These are phyloP conservation scores for Spathaspora girioi DNA, from an alignment of 805 yeast genomes.

Conservation along the genomic window DNA sequence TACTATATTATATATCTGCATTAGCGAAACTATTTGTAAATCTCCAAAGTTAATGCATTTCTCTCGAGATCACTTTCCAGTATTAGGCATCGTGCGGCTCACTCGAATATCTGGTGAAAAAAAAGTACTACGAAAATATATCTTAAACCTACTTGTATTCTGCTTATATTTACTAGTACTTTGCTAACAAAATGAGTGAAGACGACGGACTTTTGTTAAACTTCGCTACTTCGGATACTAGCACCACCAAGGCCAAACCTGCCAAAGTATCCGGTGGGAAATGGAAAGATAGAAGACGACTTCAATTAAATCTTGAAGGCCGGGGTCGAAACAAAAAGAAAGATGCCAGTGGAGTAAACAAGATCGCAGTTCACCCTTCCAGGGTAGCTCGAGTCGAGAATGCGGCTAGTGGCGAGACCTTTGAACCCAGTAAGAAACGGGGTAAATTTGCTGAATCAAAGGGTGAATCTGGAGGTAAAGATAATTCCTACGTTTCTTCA, in stretches of 20 bases:
- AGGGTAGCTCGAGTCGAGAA: slow-evolving; percentile 3
- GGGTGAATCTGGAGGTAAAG: slow-evolving; percentile 52
- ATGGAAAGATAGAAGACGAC: slow-evolving; percentile 77
- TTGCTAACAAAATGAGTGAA: slow-evolving; percentile 21
- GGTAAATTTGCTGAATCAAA: slow-evolving; percentile 44
- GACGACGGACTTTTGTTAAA: slow-evolving; percentile 79
- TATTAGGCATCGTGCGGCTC: slow-evolving; percentile 5
- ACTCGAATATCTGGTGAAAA: neutral
- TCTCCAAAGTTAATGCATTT: no score
- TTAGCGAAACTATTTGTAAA: no score
- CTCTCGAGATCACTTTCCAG: no score
- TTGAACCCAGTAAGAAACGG: slow-evolving; percentile 25
- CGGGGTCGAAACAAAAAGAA: slow-evolving; percentile 26
- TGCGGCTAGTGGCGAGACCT: slow-evolving; percentile 7
- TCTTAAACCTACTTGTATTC: no score
- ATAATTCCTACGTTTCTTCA: slow-evolving; percentile 76
- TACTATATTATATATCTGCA: no score
- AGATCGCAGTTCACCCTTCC: slow-evolving; percentile 16
- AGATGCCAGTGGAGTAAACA: slow-evolving; percentile 31
- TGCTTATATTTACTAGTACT: neutral
- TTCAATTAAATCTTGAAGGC: slow-evolving; percentile 49
- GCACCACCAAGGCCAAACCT: slow-evolving; percentile 18
- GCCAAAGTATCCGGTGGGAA: slow-evolving; percentile 63
- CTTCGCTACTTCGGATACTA: slow-evolving; percentile 48
- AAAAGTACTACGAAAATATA: neutral